phyloP scores from a whole-genome alignment of 371 early-diverging fungal genomes.

The Mortierella sp. region DNA sequence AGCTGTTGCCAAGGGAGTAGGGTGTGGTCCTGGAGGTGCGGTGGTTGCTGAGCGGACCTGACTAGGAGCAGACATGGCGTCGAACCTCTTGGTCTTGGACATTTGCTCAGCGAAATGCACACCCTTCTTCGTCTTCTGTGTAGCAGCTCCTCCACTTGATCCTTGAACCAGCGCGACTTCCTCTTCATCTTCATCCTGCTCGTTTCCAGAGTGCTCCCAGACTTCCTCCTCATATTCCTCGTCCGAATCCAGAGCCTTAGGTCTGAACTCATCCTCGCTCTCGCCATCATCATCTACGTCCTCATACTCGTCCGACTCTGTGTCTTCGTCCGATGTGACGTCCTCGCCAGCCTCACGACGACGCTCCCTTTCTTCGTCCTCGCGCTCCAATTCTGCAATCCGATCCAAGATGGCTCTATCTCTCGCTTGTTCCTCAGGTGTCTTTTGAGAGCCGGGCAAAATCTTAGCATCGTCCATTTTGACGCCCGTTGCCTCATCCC shows the following conservation, averaged over 20 bases:
- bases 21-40: not conserved
- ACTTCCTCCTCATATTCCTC: slow-evolving; percentile 56
- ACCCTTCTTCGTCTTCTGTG: slow-evolving; percentile 20
- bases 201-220: slow-evolving; percentile 45
- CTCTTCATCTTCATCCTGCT: slow-evolving; percentile 34
- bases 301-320: slow-evolving; percentile 59
- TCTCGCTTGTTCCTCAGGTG: slow-evolving; percentile 64
- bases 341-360: slow-evolving; percentile 69
- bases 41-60: slow-evolving; percentile 7
- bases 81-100: slow-evolving; percentile 23
- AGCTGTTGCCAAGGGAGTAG: not conserved
- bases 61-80: slow-evolving; percentile 12
- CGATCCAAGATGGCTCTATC: slow-evolving; percentile 66
- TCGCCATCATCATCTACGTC: slow-evolving; percentile 47
- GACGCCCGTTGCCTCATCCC: slow-evolving; percentile 36
- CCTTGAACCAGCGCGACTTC: not conserved
- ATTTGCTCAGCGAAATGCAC: slow-evolving; percentile 52
- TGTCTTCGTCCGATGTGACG: slow-evolving; percentile 65
- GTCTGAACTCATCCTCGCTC: slow-evolving; percentile 51
- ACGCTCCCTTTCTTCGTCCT: slow-evolving; percentile 69
- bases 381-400: slow-evolving; percentile 60
- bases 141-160: not conserved
- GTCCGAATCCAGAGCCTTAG: slow-evolving; percentile 50
- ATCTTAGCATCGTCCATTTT: slow-evolving; percentile 4
- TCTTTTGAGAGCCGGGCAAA: slow-evolving; percentile 56